These are phyloP conservation scores for Aureobasidium subglaciale DNA, from an alignment of 2,329 filamentous ascomycete species.

Conservation along the genomic window DNA sequence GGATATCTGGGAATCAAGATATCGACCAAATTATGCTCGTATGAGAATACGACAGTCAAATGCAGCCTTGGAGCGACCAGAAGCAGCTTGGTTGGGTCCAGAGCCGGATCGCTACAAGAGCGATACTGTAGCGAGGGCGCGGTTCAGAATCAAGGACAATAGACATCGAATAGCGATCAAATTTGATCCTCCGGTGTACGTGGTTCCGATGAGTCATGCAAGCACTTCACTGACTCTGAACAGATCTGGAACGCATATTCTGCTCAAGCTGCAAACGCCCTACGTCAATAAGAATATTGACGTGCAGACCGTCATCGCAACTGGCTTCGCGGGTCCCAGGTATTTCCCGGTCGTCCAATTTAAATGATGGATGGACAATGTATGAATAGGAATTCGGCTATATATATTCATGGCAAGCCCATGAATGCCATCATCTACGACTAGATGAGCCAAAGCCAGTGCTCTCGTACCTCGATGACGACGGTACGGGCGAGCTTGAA, in stretches of 20 bases:
- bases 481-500: slow-evolving; percentile 19
- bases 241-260: slow-evolving; percentile 69
- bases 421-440: slow-evolving; percentile 19
- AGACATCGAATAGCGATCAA: slow-evolving; percentile 81
- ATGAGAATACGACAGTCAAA: slow-evolving; percentile 4
- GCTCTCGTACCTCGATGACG: slow-evolving; percentile 27
- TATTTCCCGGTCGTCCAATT: slow-evolving; percentile 32
- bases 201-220: slow-evolving; percentile 16
- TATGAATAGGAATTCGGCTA: neutral
- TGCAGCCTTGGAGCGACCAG: neutral
- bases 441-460: slow-evolving; percentile 31
- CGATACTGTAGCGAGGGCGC: slow-evolving; percentile 49
- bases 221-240: neutral
- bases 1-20: slow-evolving; percentile 15
- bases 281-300: slow-evolving; percentile 73
- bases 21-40: slow-evolving; percentile 7
- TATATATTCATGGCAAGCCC: neutral
- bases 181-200: slow-evolving; percentile 69
- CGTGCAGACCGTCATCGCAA: slow-evolving; percentile 75
- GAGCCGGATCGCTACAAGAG: slow-evolving; percentile 2
- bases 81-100: neutral
- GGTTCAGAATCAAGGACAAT: slow-evolving; percentile 74
- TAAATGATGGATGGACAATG: neutral
- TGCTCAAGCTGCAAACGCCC: slow-evolving; percentile 86
- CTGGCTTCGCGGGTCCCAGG: slow-evolving; percentile 77